Evolutionary conservation across 2,329 filamentous ascomycete species (phyloP), one percentile per base, ranked within the genome.

Genomic region (Grosmannia serpens): DNA sequence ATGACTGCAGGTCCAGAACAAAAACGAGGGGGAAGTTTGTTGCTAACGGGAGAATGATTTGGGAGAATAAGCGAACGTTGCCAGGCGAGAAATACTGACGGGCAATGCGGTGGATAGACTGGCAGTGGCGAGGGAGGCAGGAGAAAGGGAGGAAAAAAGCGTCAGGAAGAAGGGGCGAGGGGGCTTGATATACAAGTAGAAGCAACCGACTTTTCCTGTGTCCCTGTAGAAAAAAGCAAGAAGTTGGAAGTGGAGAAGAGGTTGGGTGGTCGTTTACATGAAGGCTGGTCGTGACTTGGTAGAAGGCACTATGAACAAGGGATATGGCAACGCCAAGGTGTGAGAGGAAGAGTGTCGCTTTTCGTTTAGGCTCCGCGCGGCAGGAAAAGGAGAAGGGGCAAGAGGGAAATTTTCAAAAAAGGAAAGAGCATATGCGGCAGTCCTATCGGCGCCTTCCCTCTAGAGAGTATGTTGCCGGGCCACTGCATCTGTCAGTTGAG

Each of bases 121-220:
- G 31, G 33, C 11, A 53, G 33, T 4, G 27, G 24, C 10, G 24
- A 27, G 31, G 22, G 35, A 44, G 22, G 33, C 24, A 33, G 53
- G 26, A 38, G 20, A 11, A 7, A 51, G 24, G 22, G 22, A 29
- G 31, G 55, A 56, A 24, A 24, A 24, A 13, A 9, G 41, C 8
- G 11, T 9, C 15, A 33, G 27, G 15, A 44, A 38, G 55, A n/a
- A 50, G 20, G 35, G 17, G 26, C 29, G 31, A 51, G 31, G 55
- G 55, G 53, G 26, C 41, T 56, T 50, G 38, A 56, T 56, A 56
- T 56, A 56, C 29, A 46, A n/a, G 26, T 35, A 13, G 15, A 44
- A 38, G 31, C n/a, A 17, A 8, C 10, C 20, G 52, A 13, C 17
- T 20, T 50, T 50, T 10, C 8, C 24, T 47, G 2, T 17, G 6